A percentile compares a stretch with the other conserved stretches of the same genome.
phyloP scores from a whole-genome alignment of 768 basidiomycete genomes.

The Tricholoma sp. region DNA sequence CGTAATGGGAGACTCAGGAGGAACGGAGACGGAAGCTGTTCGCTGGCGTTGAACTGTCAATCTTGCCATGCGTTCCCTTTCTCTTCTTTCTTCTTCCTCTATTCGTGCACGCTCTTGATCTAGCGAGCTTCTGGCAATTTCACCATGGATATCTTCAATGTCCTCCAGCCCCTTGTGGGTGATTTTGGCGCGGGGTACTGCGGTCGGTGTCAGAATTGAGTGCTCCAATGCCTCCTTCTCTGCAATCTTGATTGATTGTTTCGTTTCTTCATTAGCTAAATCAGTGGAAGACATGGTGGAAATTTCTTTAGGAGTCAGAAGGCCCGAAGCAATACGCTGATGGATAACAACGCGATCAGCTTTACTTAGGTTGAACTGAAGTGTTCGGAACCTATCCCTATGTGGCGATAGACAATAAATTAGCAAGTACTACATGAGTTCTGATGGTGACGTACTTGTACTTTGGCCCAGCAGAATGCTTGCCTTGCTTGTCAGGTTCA shows the following conservation, averaged over 20 bases:
- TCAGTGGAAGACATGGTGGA: conserved; percentile 86
- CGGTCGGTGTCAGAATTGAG: conserved; percentile 73
- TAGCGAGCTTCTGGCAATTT: conserved; percentile 23
- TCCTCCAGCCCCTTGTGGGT: conserved; percentile 93
- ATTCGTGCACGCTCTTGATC: conserved; percentile 56
- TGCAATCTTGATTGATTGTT: conserved; percentile 76
- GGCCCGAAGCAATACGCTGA: conserved; percentile 64
- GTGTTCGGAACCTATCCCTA: conserved; percentile 88
- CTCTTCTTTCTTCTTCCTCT: conserved; percentile 66
- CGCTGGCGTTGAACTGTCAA: conserved; percentile 47
- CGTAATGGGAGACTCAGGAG: conserved; percentile 66
- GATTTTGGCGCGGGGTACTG: conserved; percentile 69
- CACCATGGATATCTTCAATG: conserved; percentile 73
- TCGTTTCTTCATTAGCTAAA: conserved; percentile 81
- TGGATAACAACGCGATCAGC: conserved; percentile 76
- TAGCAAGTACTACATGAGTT: conserved; percentile 3
- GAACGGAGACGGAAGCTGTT: conserved; percentile 54
- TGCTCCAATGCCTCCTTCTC: conserved; percentile 81
- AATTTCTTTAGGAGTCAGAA: conserved; percentile 66
- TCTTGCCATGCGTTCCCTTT: conserved; percentile 64
- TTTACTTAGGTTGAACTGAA: conserved; percentile 85
- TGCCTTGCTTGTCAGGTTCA: conserved; percentile 71
- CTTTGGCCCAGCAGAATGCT: conserved; percentile 59
- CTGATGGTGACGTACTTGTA: conserved; percentile 59
- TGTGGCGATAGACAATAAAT: conserved; percentile 9